Evolutionary conservation across 306 rosid species (phyloP), one percentile per base, ranked within the genome.

Genomic region (Quercus engelmannii): DNA sequence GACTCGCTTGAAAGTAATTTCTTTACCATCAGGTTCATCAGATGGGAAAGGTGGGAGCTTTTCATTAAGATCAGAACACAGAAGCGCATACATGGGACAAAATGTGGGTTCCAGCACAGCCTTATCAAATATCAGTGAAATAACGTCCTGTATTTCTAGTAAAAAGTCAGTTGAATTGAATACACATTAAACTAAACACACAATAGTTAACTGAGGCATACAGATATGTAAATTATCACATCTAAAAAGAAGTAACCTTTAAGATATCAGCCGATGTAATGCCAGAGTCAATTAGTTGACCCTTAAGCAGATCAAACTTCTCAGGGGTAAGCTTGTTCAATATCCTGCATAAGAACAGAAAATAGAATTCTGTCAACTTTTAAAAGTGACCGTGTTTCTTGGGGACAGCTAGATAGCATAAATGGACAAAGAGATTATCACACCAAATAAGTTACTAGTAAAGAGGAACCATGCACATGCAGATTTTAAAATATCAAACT

Each of bases 51-150:
- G 86, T 33, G 96, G 97, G 73, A 96, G 98, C 87, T 88, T 93
- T 82, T 79, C 91, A 78, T 90, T 87, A 55, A 96, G 98, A 86
- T 96, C 98, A 25, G 81, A 86, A 74, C 99, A 96, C 79, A 96
- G 84, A 71, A 28, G 91, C 35, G 99, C 96, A 80, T 96, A 96
- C 99, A 96, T 96, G 80, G 96, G 98, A 82, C 99, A 96, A 88
- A 96, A 96, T 20, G 99, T 96, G 28, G 99, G 99, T 55, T 96
- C 99, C 59, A 96, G 92, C 80, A 96, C 98, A 31, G 99, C 98
- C 87, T 96, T 96, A 30, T 96, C 99, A 87, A 93, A 96, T 77
- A 96, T 96, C 74, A 93, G 90, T 1, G 81, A 74, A 82, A 96
- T 96, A 77, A 96, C 98, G 23, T 31, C 99, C 99, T 96, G 99